Evolutionary conservation across 192 early-diverging fungal genomes (phyloP), one percentile per base, ranked within the genome.

Genomic region (Jimgerdemannia flammicorona): DNA sequence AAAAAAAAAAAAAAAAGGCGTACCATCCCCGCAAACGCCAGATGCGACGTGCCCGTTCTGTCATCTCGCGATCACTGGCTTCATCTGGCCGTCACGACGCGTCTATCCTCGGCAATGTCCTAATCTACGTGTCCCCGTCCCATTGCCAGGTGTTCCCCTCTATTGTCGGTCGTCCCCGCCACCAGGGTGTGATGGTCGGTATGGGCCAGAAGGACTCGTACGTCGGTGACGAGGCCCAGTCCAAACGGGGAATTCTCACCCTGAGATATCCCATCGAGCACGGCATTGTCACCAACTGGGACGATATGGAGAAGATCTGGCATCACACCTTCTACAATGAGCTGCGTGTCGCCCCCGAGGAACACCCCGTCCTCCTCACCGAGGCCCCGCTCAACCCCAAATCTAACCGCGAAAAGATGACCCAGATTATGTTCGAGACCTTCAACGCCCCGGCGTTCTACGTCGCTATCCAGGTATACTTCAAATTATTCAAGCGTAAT

Each of bases 391-490:
- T 97, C 77, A 98, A 99, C 91, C 95, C 96, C 82, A 97, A 97
- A 90, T 91, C 90, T 79, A 98, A 99, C 91, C 95, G 98, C 81
- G 97, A 98, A 84, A 97, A 97, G 92, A 98, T 98, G 96, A 95
- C 94, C 76, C 95, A 99, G 87, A 97, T 99, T 83, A 98, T 98
- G 96, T 99, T 98, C 79, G 98, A 98, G 89, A 95, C 95, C 78
- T 98, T 98, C 92, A 96, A 96, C 83, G 89, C 91, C 66, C 95
- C 95, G 74, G 98, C 95, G 71, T 97, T 98, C 91, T 99, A 98
- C 84, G 96, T 99, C 72, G 89, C 92, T 81, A 98, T 97, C 84
- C 96, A 97, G 84, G 77, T 70, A 54, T 54, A 39, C 40, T 49
- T 49, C 42, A 9, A 11, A 14, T 17, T 20, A 42, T 18, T 19